Evolutionary conservation across 78 protist species (phyloP).

Genomic region (Monosiga brevicollis): DNA sequence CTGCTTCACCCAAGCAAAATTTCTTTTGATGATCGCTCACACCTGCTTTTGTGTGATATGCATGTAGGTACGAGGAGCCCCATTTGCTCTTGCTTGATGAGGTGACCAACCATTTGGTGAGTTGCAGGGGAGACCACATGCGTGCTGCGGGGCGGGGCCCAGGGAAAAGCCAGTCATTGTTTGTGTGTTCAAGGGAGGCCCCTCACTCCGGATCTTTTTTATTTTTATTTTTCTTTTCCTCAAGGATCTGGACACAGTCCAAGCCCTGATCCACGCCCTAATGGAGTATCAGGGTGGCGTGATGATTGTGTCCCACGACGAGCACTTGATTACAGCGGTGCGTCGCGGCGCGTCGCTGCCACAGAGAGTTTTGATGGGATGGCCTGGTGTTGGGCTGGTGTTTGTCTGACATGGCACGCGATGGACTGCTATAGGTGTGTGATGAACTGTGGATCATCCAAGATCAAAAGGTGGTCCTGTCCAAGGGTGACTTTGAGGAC

Average conservation of each 20-base stretch:
- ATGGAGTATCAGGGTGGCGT: slow-evolving; percentile 39
- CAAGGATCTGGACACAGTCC: no score
- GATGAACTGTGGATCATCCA: background rate
- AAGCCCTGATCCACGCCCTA: slow-evolving; percentile 6
- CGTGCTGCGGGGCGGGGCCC: no score
- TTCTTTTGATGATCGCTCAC: no score
- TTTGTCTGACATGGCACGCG: background rate
- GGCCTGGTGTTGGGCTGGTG: background rate
- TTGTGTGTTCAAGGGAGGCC: no score
- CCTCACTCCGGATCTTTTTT: no score
- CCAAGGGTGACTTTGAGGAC: background rate
- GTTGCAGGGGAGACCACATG: no score
- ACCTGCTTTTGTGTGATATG: no score
- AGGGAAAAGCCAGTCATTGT: no score
- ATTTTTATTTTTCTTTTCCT: no score
- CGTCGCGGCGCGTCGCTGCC: background rate
- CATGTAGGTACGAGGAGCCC: slow-evolving; percentile 63
- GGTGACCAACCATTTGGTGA: slow-evolving; percentile 94
- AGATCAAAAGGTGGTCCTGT: background rate
- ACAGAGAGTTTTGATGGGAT: background rate
- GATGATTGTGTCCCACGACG: slow-evolving; percentile 38
- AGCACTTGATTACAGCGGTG: slow-evolving; percentile 14
- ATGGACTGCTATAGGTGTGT: background rate
- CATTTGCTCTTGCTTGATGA: slow-evolving; percentile 89
- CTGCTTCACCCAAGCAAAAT: no score